A percentile compares a stretch with the other conserved stretches of the same genome.
These are phyloP conservation scores for Melampsora medusae DNA, from an alignment of 1,284 basidiomycete species.

Conservation along the genomic window DNA sequence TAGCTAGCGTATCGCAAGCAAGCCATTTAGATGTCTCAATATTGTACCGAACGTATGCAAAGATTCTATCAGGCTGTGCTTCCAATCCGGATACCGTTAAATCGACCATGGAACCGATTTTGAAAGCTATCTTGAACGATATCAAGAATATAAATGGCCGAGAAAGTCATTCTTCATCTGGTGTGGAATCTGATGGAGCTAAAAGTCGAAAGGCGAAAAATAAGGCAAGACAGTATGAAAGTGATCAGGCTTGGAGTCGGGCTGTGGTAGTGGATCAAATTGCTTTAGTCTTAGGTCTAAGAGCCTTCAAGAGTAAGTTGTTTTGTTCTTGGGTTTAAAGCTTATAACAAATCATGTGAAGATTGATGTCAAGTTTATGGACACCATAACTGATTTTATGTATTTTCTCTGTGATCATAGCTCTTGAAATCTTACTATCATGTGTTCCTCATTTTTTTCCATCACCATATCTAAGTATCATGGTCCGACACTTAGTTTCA, in stretches of 20 bases:
- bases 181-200: not conserved
- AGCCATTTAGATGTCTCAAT: slow-evolving; percentile 12
- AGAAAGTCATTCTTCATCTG: not conserved
- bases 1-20: not conserved
- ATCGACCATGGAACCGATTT: slow-evolving; percentile 9
- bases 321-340: no score
- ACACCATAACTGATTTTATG: not conserved
- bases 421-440: slow-evolving; percentile 24
- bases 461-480: slow-evolving; percentile 7
- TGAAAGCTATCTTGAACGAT: slow-evolving; percentile 10
- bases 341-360: not conserved
- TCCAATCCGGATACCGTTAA: slow-evolving; percentile 8
- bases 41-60: slow-evolving; percentile 21
- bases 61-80: slow-evolving; percentile 12
- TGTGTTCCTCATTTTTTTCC: slow-evolving; percentile 22
- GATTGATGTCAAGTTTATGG: not conserved
- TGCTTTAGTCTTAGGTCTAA: slow-evolving; percentile 7
- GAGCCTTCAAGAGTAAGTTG: slow-evolving; percentile 15
- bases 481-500: not conserved
- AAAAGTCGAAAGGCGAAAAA: slow-evolving; percentile 13
- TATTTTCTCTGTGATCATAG: not conserved
- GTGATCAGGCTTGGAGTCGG: slow-evolving; percentile 5
- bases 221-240: not conserved
- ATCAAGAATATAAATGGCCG: slow-evolving; percentile 13
- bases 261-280: slow-evolving; percentile 6